These are phyloP conservation scores for Talaromyces sp. DNA, from an alignment of 2,329 filamentous ascomycete species.

Conservation along the genomic window DNA sequence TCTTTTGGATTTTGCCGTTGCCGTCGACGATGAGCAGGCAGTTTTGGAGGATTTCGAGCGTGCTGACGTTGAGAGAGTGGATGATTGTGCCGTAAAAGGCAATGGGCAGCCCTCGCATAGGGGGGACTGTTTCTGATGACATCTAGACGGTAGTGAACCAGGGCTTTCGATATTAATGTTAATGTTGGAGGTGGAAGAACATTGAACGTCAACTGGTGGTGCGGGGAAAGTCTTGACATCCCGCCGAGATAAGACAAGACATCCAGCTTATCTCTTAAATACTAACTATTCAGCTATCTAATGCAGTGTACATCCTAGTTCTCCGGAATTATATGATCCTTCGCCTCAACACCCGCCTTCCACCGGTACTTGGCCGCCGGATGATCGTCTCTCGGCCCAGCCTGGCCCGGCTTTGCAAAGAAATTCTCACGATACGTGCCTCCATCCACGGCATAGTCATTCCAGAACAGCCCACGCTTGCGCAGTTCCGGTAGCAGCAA, in stretches of 20 bases:
- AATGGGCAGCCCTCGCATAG: slow-evolving; percentile 18
- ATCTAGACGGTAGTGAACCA: not conserved
- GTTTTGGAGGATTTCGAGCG: slow-evolving; percentile 27
- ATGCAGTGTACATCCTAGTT: not conserved
- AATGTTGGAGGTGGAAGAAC: not conserved
- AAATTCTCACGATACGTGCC: slow-evolving; percentile 39
- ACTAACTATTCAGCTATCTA: no score
- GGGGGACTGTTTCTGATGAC: slow-evolving; percentile 4
- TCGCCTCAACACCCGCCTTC: slow-evolving; percentile 30
- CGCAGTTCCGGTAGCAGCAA: slow-evolving; percentile 61
- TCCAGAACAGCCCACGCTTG: slow-evolving; percentile 45
- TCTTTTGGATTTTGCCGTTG: slow-evolving; percentile 24
- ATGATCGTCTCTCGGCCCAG: slow-evolving; percentile 29
- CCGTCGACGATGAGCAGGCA: slow-evolving; percentile 27
- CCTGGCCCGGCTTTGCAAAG: slow-evolving; percentile 27
- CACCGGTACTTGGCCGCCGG: slow-evolving; percentile 33
- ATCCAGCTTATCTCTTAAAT: not conserved
- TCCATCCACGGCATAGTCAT: slow-evolving; percentile 31
- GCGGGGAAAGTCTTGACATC: not conserved
- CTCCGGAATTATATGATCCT: slow-evolving; percentile 23
- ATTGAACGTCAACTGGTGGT: not conserved
- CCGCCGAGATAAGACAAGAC: not conserved
- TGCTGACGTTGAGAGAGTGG: slow-evolving; percentile 20
- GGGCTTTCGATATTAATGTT: not conserved
- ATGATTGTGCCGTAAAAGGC: slow-evolving; percentile 32